phyloP scores from a whole-genome alignment of 257 asterid genomes.

The Eucommia ulmoides region DNA sequence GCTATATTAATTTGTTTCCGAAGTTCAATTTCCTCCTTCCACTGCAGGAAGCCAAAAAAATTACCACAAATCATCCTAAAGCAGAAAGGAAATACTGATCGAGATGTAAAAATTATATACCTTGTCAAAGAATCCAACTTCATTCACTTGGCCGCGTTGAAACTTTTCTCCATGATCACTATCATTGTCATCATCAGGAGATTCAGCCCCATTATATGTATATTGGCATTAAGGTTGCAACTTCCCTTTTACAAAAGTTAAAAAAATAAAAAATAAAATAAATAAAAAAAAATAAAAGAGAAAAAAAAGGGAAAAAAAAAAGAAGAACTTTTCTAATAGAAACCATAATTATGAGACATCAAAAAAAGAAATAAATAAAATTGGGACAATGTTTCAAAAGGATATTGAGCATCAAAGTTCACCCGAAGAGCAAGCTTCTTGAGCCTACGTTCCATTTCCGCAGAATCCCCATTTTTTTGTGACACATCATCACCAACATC shows the following conservation, averaged over 20 bases:
- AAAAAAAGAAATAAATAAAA: no score
- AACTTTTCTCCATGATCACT: slow-evolving; percentile 32
- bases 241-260: neutral
- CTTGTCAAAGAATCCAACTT: slow-evolving; percentile 65
- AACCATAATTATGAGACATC: no score
- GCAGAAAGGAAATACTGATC: slow-evolving; percentile 5
- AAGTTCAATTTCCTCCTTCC: slow-evolving; percentile 79
- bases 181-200: slow-evolving; percentile 50
- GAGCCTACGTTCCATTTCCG: slow-evolving; percentile 63
- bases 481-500: slow-evolving; percentile 11
- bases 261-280: slow-evolving; percentile 2
- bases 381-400: slow-evolving; percentile 21
- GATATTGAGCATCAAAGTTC: slow-evolving; percentile 86
- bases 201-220: slow-evolving; percentile 46
- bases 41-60: slow-evolving; percentile 28
- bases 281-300: neutral
- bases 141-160: slow-evolving; percentile 40
- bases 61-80: slow-evolving; percentile 6
- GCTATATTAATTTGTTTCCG: slow-evolving; percentile 72
- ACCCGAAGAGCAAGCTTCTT: slow-evolving; percentile 90
- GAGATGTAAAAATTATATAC: slow-evolving; percentile 15
- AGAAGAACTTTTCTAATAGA: no score
- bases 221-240: slow-evolving; percentile 47
- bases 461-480: slow-evolving; percentile 30
- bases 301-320: neutral